Evolutionary conservation across 805 yeast species (phyloP).

Genomic region (Schizosaccharomyces lindneri): DNA sequence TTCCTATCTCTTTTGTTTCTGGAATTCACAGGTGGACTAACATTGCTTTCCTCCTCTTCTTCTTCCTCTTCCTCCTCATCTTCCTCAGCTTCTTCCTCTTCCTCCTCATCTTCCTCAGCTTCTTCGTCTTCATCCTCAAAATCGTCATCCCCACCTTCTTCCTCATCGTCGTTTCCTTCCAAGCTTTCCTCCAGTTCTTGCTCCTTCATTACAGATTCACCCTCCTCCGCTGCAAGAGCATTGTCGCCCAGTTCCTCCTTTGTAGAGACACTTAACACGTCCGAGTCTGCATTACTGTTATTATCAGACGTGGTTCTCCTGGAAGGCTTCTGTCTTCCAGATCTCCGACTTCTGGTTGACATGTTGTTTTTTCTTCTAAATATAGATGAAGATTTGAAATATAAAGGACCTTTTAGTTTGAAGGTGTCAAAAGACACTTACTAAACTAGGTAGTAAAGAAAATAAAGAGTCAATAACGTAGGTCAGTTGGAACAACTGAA

Average conservation of each 20-base stretch:
- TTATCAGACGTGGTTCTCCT: background rate
- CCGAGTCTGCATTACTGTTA: background rate
- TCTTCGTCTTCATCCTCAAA: background rate
- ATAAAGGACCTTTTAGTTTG: too few species aligned
- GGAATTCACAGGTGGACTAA: background rate
- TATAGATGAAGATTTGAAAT: background rate
- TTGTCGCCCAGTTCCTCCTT: background rate
- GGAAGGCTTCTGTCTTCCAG: too few species aligned
- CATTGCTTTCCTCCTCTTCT: background rate
- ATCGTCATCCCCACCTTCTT: background rate
- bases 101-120: background rate
- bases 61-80: background rate
- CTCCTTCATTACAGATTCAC: background rate
- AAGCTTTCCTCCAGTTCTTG: background rate
- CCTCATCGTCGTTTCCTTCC: background rate
- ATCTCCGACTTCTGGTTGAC: too few species aligned
- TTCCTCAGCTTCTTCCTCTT: background rate
- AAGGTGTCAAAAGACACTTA: too few species aligned
- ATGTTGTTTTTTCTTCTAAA: too few species aligned
- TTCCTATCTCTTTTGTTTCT: background rate
- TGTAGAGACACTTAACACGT: background rate
- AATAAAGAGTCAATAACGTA: too few species aligned
- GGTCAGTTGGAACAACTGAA: too few species aligned
- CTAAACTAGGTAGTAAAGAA: too few species aligned
- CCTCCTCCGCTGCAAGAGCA: background rate